A percentile compares a stretch with the other conserved stretches of the same genome.
Evolutionary conservation across 768 basidiomycete genomes (phyloP).

Genomic region (Sarcomyxa edulis): DNA sequence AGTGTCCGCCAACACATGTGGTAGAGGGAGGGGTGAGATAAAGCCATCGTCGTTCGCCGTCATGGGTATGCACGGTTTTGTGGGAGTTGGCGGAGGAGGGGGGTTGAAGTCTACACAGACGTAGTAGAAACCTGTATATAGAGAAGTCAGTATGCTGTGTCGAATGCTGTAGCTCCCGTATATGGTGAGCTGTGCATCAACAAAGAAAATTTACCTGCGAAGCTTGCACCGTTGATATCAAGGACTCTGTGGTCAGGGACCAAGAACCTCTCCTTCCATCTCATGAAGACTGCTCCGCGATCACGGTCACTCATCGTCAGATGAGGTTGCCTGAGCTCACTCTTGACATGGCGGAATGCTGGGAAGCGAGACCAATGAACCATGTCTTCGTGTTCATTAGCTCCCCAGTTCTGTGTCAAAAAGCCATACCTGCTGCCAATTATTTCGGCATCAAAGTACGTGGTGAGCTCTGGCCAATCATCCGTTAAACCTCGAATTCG

Average conservation of each 20-base stretch:
- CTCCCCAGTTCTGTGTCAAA: conserved; percentile 86
- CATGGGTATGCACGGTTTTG: no score
- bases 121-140: conserved; percentile 81
- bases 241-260: conserved; percentile 93
- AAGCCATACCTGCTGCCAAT: conserved; percentile 91
- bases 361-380: conserved; percentile 95
- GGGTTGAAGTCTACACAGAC: conserved; percentile 92
- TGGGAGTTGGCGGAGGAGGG: conserved; percentile 26
- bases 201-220: conserved; percentile 87
- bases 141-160: conserved; percentile 12
- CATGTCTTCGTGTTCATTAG: conserved; percentile 86
- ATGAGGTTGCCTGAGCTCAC: conserved; percentile 73
- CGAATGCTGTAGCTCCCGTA: not conserved
- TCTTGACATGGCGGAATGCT: conserved; percentile 76
- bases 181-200: not conserved
- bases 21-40: no score
- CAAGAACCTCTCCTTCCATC: conserved; percentile 95
- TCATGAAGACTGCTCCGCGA: conserved; percentile 85
- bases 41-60: no score
- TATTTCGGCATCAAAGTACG: conserved; percentile 95
- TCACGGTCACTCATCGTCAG: conserved; percentile 75
- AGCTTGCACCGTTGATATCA: conserved; percentile 93
- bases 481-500: conserved; percentile 90
- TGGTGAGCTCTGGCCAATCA: conserved; percentile 93
- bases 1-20: no score